Evolutionary conservation across 257 asterid species (phyloP).

Genomic region (Plantago elongata): DNA sequence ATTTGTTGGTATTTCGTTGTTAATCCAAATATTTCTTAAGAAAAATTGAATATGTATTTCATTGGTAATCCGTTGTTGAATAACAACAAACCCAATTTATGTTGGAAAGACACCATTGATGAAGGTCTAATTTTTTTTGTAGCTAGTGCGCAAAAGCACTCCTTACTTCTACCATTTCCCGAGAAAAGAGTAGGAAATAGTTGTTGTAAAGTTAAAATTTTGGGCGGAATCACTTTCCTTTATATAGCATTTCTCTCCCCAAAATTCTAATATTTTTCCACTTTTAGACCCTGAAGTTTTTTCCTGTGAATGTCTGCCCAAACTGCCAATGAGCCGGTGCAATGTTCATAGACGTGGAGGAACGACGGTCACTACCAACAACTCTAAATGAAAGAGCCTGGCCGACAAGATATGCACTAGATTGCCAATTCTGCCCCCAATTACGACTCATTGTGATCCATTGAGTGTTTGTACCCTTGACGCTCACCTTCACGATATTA

Average conservation of each 20-base stretch:
- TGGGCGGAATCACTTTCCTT: conserved; percentile 12
- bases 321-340: conserved; percentile 83
- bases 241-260: background rate
- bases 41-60: no score
- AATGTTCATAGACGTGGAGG: conserved; percentile 55
- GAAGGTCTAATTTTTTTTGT: no score
- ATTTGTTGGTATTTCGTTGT: no score
- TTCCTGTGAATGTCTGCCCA: conserved; percentile 73
- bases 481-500: conserved; percentile 41
- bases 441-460: conserved; percentile 71
- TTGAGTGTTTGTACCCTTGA: conserved; percentile 52
- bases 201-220: background rate
- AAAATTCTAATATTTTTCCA: background rate
- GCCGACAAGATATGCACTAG: conserved; percentile 43
- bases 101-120: no score
- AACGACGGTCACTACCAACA: conserved; percentile 60
- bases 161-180: conserved; percentile 25
- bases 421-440: conserved; percentile 90
- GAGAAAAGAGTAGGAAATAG: conserved; percentile 26
- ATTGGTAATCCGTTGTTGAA: no score
- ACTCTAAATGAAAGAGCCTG: conserved; percentile 74
- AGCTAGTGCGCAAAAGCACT: conserved; percentile 7
- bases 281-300: conserved; percentile 48
- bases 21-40: no score
- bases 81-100: no score